phyloP scores from a whole-genome alignment of 768 basidiomycete genomes.

The Russula earlei region DNA sequence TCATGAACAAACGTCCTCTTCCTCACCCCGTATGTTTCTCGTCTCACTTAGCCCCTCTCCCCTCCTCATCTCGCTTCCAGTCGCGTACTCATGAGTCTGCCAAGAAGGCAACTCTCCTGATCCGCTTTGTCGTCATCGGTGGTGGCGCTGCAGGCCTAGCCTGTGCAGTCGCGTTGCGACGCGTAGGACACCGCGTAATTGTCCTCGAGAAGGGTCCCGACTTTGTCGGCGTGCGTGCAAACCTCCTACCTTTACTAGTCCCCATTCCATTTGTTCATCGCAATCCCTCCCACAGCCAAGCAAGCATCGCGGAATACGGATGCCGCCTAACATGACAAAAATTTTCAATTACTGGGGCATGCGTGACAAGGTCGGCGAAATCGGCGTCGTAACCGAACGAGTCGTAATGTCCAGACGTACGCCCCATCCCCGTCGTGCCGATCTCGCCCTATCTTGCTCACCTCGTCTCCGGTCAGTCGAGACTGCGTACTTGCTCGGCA shows the following conservation, averaged over 20 bases:
- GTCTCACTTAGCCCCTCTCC: too few relatives aligned
- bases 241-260: background rate
- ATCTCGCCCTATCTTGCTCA: background rate
- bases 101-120: slow-evolving; percentile 17
- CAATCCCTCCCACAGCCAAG: background rate
- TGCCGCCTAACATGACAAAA: slow-evolving; percentile 32
- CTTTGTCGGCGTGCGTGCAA: slow-evolving; percentile 24
- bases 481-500: slow-evolving; percentile 23
- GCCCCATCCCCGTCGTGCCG: background rate
- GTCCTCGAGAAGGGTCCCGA: slow-evolving; percentile 26
- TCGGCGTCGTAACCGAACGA: slow-evolving; percentile 20
- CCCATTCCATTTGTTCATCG: background rate
- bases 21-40: slow-evolving; percentile 1
- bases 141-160: slow-evolving; percentile 30
- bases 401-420: slow-evolving; percentile 23
- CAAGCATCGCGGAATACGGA: slow-evolving; percentile 23
- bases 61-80: background rate
- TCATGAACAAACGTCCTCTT: slow-evolving; percentile 1
- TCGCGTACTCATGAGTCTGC: slow-evolving; percentile 7
- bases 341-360: slow-evolving; percentile 32
- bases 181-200: slow-evolving; percentile 30
- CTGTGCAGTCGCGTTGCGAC: slow-evolving; percentile 27
- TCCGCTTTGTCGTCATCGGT: slow-evolving; percentile 29
- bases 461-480: slow-evolving; percentile 1
- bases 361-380: slow-evolving; percentile 21